Evolutionary conservation across 495 filamentous ascomycete genomes (phyloP).

Genomic region (Neurospora sp.): DNA sequence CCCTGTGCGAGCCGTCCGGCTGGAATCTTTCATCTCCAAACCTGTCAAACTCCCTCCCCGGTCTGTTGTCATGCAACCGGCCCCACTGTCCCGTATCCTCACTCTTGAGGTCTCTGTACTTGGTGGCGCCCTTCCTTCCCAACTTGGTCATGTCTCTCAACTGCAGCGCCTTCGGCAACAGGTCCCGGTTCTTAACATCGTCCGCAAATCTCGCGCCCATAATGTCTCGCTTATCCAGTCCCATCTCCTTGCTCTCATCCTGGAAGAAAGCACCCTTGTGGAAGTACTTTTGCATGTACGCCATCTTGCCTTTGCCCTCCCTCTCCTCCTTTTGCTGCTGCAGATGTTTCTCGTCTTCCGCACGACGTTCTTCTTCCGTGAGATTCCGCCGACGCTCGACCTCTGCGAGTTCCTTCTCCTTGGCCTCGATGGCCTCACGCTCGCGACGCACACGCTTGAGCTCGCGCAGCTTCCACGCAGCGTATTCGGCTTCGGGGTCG

Average conservation of each 20-base stretch:
- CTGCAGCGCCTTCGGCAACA: constrained; percentile 88
- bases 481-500: constrained; percentile 81
- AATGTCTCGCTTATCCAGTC: constrained; percentile 64
- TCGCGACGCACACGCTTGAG: constrained; percentile 78
- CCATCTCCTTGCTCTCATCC: constrained; percentile 63
- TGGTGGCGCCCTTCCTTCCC: constrained; percentile 84
- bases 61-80: constrained; percentile 42
- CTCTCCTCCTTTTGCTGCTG: constrained; percentile 77
- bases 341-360: constrained; percentile 73
- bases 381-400: constrained; percentile 81
- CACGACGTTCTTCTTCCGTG: constrained; percentile 74
- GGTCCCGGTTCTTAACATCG: constrained; percentile 65
- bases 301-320: constrained; percentile 72
- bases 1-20: constrained; percentile 43
- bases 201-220: constrained; percentile 74
- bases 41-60: constrained; percentile 35
- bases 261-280: constrained; percentile 96
- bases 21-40: constrained; percentile 59
- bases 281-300: constrained; percentile 91
- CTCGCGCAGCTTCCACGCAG: constrained; percentile 91
- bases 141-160: constrained; percentile 88
- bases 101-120: constrained; percentile 74
- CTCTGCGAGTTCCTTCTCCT: constrained; percentile 82
- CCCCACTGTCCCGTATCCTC: constrained; percentile 93
- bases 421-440: constrained; percentile 69